Evolutionary conservation across 2,329 filamentous ascomycete genomes (phyloP), one percentile per base, ranked within the genome.

Genomic region (Trichoderma sp.): DNA sequence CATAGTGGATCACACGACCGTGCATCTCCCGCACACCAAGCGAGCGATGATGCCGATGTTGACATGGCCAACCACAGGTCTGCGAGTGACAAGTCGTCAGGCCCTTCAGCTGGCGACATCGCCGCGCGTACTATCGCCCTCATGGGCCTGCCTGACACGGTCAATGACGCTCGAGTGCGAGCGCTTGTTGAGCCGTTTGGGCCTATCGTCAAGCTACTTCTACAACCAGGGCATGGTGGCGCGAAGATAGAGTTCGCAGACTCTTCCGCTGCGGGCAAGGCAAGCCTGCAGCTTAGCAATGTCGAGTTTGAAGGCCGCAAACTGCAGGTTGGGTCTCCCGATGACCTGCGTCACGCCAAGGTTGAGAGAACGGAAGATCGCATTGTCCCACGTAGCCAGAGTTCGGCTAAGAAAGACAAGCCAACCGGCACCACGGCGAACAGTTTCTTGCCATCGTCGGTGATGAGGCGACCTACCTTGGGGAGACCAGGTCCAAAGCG

Each of bases 91-190:
- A 78, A 82, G 62, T 76, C 80, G 83, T 77, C 69, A 79, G 0
- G 80, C 83, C 70, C 76, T 73, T 14, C 86, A 1, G 81, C 83
- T 8, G 80, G 80, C 6, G 86, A 89, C 18, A 87, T 89, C 24
- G 81, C 85, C 34, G 88, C 90, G 64, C 90, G 94, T 67, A 96
- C 93, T 1, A 86, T 98, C 64, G 92, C 91, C 11, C 84, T 99
- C 32, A 89, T 98, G 82, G 92, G 95, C 74, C 85, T 99, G 1
- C 94, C 96, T 0, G 96, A 98, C 78, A 98, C 95, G 0, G 89
- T 98, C 77, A 98, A 97, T 75, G 93, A 97, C 77, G 90, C 92
- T 1, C 93, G 95, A 34, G 89, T 99, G 70, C 89, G 89, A 58
- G 86, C 90, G 0, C 84, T 97, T 3, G 90, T 92, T 9, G 91